Base-by-base conservation (phyloP, 139 green algal genomes). In the Pycnococcus provasolii region DNA sequence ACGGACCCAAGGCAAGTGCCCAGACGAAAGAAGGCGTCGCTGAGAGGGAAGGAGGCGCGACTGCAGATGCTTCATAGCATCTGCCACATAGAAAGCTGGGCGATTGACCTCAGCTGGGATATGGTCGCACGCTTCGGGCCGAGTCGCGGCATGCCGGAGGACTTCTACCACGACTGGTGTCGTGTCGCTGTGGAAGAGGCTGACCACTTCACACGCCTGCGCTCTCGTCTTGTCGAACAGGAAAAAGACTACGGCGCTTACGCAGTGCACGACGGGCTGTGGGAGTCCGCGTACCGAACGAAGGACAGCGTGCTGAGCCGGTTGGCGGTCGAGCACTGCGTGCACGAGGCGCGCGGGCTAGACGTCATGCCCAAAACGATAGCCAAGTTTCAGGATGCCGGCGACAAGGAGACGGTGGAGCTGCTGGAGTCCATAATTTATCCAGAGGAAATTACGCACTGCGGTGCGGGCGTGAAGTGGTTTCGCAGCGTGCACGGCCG, bases 361-460 rank as follows among this genome's bases (percentile, higher is more conserved):
- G 90, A 96, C 71, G 84, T 95, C 55, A 78, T 97, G 68, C 91
- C 91, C 1, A 52, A 78, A 45, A 96, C 91, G 2, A 87, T 96
- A 43, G 39, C 44, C 9, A 85, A 86, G 58, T 95, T 97, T 75
- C 71, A 83, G 1, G 46, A 67, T 6, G 72, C 64, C 13, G 84
- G 83, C 1, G 89, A 95, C 60, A 53, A 57, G 0, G 67, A 73
- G 42, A 85, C 79, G n/a, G 87, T 85, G n/a, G 54, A 91, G 11
- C 44, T 82, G 47, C 74, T 95, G 46, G 76, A 90, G 74, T 51
- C 79, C 1, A 68, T 87, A 0, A 83, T 96, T 2, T 94, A 91
- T 62, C 77, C 83, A 5, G 91, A 96, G 78, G 90, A 97, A 70
- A 72, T 97, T 37, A 84, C 76, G 1, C 91, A 97, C 75, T 95